Evolutionary conservation across 2,329 filamentous ascomycete genomes (phyloP).

Genomic region (Aspergillus sojae): DNA sequence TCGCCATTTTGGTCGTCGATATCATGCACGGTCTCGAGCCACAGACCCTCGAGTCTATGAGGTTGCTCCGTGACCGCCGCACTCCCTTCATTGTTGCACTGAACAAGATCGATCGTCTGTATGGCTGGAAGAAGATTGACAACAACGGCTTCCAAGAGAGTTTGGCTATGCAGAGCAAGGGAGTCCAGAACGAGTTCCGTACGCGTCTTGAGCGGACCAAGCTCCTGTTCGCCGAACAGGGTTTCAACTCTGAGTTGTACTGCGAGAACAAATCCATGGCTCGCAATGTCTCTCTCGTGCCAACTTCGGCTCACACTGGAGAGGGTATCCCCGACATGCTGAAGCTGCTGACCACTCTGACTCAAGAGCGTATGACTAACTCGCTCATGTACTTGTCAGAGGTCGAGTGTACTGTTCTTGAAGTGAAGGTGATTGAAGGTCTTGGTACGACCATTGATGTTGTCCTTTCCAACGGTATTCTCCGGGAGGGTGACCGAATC

Average conservation of each 20-base stretch:
- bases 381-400: constrained; percentile 98
- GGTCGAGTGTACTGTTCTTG: constrained; percentile 94
- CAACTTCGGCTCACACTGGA: constrained; percentile 96
- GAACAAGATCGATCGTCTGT: constrained; percentile 99
- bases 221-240: constrained; percentile 90
- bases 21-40: constrained; percentile 99
- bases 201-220: constrained; percentile 90
- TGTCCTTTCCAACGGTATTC: constrained; percentile 90
- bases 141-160: constrained; percentile 98
- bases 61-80: constrained; percentile 84
- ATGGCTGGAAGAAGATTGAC: constrained; percentile 97
- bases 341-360: constrained; percentile 88
- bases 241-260: constrained; percentile 96
- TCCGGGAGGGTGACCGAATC: constrained; percentile 91
- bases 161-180: constrained; percentile 84
- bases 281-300: constrained; percentile 90
- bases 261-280: constrained; percentile 99
- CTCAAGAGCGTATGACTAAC: constrained; percentile 95
- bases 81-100: constrained; percentile 98
- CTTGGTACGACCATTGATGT: constrained; percentile 99
- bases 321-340: constrained; percentile 99
- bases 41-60: constrained; percentile 97
- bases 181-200: constrained; percentile 90
- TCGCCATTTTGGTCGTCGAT: constrained; percentile 97
- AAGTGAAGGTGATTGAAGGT: constrained; percentile 98